Conservation (phyloP, 2,329 filamentous ascomycete genomes). For the Colletotrichum truncatum region DNA sequence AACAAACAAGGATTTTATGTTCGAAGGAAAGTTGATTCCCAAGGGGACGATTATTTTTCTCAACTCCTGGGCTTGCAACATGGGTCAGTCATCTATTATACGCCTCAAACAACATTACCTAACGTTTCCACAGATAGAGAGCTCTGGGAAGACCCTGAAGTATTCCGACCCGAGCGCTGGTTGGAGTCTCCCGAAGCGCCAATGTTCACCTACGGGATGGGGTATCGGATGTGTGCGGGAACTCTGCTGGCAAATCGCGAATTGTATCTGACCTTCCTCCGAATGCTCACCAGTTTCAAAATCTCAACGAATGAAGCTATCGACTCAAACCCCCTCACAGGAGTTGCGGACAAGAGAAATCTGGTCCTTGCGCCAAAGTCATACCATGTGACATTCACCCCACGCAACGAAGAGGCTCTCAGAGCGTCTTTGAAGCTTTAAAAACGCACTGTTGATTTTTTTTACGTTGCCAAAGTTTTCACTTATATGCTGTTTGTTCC, state of each 20-base stretch:
- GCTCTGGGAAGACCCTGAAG: conserved; percentile 72
- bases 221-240: conserved; percentile 63
- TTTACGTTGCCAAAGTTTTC: too few relatives aligned
- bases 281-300: conserved; percentile 58
- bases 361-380: conserved; percentile 11
- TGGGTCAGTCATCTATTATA: conserved; percentile 32
- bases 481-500: too few relatives aligned
- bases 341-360: conserved; percentile 19
- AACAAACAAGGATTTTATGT: conserved; percentile 36
- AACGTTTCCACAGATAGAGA: conserved; percentile 51
- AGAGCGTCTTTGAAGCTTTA: not conserved
- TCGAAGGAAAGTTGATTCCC: conserved; percentile 46
- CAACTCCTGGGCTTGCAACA: conserved; percentile 41
- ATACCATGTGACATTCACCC: conserved; percentile 7
- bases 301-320: conserved; percentile 44
- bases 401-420: conserved; percentile 7
- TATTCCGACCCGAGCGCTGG: conserved; percentile 62
- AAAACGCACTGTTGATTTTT: not conserved
- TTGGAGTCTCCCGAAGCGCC: conserved; percentile 50
- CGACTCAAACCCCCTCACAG: conserved; percentile 14
- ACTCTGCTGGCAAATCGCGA: conserved; percentile 63
- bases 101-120: conserved; percentile 32
- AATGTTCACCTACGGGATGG: conserved; percentile 63
- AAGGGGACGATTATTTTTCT: conserved; percentile 58
- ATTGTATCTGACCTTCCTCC: conserved; percentile 60